phyloP scores from a whole-genome alignment of 352 stramenopile species.

The Pythium apleroticum region DNA sequence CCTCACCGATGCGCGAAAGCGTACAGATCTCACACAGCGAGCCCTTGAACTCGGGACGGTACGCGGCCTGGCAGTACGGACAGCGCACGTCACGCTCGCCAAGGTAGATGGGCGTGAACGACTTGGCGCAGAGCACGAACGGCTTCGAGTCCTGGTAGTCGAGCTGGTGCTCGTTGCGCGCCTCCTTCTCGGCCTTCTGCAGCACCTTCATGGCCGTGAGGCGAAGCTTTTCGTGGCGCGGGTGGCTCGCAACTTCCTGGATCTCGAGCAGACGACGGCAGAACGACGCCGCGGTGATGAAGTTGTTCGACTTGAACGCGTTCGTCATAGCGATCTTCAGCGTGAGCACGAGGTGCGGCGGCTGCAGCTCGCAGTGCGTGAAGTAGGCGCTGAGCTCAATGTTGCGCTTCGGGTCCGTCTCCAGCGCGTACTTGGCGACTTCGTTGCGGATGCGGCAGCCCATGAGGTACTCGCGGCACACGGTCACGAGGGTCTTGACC shows the following conservation, averaged over 20 bases:
- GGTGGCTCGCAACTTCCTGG: slow-evolving; percentile 91
- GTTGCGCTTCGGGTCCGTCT: slow-evolving; percentile 84
- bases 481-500: slow-evolving; percentile 94
- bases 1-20: slow-evolving; percentile 92
- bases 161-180: slow-evolving; percentile 96
- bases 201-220: slow-evolving; percentile 97
- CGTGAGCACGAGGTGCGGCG: slow-evolving; percentile 96
- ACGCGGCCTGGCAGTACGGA: slow-evolving; percentile 94
- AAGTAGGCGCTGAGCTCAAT: slow-evolving; percentile 99
- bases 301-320: slow-evolving; percentile 99
- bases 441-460: slow-evolving; percentile 95
- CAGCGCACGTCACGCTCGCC: slow-evolving; percentile 90
- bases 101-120: slow-evolving; percentile 96
- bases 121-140: slow-evolving; percentile 94
- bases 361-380: slow-evolving; percentile 99
- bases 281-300: slow-evolving; percentile 98
- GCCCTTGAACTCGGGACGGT: slow-evolving; percentile 86
- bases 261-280: slow-evolving; percentile 98
- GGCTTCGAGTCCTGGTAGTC: slow-evolving; percentile 98
- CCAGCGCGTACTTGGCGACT: slow-evolving; percentile 64
- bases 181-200: slow-evolving; percentile 98
- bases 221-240: slow-evolving; percentile 93
- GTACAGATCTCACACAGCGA: slow-evolving; percentile 92
- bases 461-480: slow-evolving; percentile 98
- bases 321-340: slow-evolving; percentile 99